Base-by-base conservation (phyloP, 768 basidiomycete species). In the Boletus reticuloceps region DNA sequence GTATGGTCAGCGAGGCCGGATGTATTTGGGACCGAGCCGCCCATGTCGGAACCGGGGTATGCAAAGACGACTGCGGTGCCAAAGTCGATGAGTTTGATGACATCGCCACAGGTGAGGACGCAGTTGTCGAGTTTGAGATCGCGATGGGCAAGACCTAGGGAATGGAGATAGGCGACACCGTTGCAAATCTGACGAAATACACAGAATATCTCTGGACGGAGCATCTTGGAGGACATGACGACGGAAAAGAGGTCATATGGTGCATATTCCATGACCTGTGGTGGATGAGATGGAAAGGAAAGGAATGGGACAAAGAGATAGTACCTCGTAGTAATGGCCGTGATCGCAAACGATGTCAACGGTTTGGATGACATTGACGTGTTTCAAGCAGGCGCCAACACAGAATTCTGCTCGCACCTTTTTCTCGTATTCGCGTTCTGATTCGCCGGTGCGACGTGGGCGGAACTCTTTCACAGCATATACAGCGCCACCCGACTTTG, bases 101-200 rank as follows among this genome's bases (percentile, higher is more conserved):
- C 83, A 68, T 98, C 94, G 67, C 88, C 81, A 4, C 78, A 77
- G n/a, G 91, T 96, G 92, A 99, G 97, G 76, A 99, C 97, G 72
- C 97, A 98, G 72, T 99, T 99, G 77, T 99, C 97, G 56, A 99
- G 89, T 74, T 99, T 99, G 75, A 99, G 85, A 73, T 99, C 97
- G 43, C 97, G 91, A 68, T 99, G 97, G 6, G 97, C 97, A 48
- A 98, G 87, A 27, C 97, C 97, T 78, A 98, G 86, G 61, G 91
- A 89, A 74, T 99, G 97, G 47, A 99, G 86, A 70, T 99, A 98
- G 72, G 96, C 91, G 58, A 99, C 96, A 53, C 97, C 97, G 64
- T 93, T 90, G 72, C 95, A 92, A 63, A 99, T 98, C 74, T 99
- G 97, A 56, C 94, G 91, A 75, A 98, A 98, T 60, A 98, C 94